Evolutionary conservation across 257 asterid genomes (phyloP).

Genomic region (Capsicum baccatum): DNA sequence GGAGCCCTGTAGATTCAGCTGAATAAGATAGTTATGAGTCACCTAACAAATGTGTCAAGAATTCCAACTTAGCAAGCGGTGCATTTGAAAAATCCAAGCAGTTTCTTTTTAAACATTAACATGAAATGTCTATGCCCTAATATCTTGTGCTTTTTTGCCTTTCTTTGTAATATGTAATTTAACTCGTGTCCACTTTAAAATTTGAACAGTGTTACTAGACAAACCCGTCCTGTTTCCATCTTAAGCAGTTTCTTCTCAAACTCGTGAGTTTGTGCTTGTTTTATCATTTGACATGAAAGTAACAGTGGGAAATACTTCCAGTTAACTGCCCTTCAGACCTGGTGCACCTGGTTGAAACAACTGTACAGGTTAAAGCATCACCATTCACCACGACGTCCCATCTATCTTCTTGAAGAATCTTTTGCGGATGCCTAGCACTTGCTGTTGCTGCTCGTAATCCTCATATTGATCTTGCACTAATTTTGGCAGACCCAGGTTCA

Average conservation of each 20-base stretch:
- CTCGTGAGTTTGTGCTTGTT: background rate
- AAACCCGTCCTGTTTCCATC: background rate
- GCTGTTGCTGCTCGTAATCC: conserved; percentile 86
- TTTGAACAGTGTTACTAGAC: conserved; percentile 9
- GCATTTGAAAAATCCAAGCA: conserved; percentile 10
- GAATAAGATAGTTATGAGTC: conserved; percentile 15
- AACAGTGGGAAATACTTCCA: conserved; percentile 1
- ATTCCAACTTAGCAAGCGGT: background rate
- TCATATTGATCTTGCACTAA: conserved; percentile 62
- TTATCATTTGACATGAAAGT: conserved; percentile 24
- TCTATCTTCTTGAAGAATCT: conserved; percentile 83
- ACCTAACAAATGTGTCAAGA: background rate
- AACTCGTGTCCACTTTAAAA: background rate
- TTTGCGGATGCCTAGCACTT: conserved; percentile 83
- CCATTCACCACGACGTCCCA: conserved; percentile 59
- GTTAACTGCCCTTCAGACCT: conserved; percentile 48
- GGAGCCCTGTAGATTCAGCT: background rate
- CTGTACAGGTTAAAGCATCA: conserved; percentile 55
- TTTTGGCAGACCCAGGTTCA: conserved; percentile 86
- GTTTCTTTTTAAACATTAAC: background rate
- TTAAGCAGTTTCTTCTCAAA: background rate
- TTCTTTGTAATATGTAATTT: conserved; percentile 8
- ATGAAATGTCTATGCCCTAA: conserved; percentile 8
- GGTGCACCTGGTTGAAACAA: conserved; percentile 70
- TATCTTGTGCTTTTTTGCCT: conserved; percentile 12